A percentile compares a stretch with the other conserved stretches of the same genome.
Conservation (phyloP, 495 filamentous ascomycete genomes). For the Talaromyces liani region DNA sequence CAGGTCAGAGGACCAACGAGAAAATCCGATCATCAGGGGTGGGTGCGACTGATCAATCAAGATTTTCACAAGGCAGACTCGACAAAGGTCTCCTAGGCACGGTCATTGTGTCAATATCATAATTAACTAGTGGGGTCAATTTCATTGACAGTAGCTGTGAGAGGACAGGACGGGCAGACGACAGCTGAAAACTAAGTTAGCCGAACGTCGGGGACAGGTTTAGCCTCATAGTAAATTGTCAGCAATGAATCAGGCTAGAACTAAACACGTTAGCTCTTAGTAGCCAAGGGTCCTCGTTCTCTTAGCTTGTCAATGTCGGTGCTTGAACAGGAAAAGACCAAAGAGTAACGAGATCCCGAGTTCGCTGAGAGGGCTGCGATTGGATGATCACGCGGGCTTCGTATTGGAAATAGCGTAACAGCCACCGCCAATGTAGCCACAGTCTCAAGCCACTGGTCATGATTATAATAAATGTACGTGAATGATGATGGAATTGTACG, state of each 20-base stretch:
- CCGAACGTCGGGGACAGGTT: neutral
- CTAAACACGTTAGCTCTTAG: neutral
- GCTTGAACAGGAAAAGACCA: neutral
- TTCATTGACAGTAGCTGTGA: neutral
- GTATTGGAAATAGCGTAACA: neutral
- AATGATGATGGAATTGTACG: neutral
- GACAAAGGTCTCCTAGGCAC: neutral
- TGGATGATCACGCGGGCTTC: neutral
- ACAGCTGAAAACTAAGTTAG: slow-evolving; percentile 3
- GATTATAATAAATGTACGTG: neutral
- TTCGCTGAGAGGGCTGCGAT: neutral
- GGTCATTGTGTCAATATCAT: neutral
- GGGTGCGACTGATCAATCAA: neutral
- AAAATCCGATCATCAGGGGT: neutral
- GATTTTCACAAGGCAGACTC: neutral
- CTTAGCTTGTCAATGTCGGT: neutral
- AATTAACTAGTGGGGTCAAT: neutral
- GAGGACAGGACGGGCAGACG: neutral
- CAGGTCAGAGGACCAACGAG: neutral
- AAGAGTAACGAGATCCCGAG: neutral
- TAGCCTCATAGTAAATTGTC: neutral
- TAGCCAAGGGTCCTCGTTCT: neutral
- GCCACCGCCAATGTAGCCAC: slow-evolving; percentile 1
- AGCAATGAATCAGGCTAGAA: neutral
- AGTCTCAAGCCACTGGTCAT: neutral